A percentile compares a stretch with the other conserved stretches of the same genome.
Conservation (phyloP, 2,329 filamentous ascomycete species). For the Colletotrichum echinochloae region DNA sequence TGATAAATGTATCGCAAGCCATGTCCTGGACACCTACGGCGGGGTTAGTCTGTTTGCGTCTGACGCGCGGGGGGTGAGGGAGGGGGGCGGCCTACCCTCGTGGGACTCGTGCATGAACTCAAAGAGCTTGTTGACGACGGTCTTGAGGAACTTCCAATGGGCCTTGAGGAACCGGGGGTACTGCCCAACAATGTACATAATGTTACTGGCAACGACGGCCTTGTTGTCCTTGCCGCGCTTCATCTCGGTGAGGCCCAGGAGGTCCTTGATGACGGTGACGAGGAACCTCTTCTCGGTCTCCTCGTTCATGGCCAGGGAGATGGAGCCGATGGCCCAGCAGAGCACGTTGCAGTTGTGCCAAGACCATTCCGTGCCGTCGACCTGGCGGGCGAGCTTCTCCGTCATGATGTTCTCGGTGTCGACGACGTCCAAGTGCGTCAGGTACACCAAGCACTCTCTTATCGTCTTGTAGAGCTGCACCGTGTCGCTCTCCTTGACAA, state of each 20-base stretch:
- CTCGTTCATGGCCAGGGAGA: conserved; percentile 98
- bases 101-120: conserved; percentile 99
- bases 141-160: conserved; percentile 99
- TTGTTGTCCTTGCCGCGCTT: conserved; percentile 99
- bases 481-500: conserved; percentile 99
- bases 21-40: conserved; percentile 91
- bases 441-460: conserved; percentile 93
- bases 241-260: conserved; percentile 97
- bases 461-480: conserved; percentile 99
- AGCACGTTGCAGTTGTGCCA: conserved; percentile 99
- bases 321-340: conserved; percentile 99
- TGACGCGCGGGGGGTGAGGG: background rate
- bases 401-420: conserved; percentile 99
- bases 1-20: conserved; percentile 99
- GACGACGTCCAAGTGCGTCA: conserved; percentile 96
- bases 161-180: conserved; percentile 98
- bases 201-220: conserved; percentile 97
- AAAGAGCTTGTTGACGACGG: conserved; percentile 98
- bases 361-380: conserved; percentile 96
- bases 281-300: conserved; percentile 99
- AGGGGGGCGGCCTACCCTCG: conserved; percentile 74
- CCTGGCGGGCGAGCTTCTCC: conserved; percentile 94
- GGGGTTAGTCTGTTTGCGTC: background rate
- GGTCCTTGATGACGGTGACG: conserved; percentile 98
- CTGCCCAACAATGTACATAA: conserved; percentile 99